phyloP scores from a whole-genome alignment of 768 basidiomycete species.

The Kwoniella dendrophila region DNA sequence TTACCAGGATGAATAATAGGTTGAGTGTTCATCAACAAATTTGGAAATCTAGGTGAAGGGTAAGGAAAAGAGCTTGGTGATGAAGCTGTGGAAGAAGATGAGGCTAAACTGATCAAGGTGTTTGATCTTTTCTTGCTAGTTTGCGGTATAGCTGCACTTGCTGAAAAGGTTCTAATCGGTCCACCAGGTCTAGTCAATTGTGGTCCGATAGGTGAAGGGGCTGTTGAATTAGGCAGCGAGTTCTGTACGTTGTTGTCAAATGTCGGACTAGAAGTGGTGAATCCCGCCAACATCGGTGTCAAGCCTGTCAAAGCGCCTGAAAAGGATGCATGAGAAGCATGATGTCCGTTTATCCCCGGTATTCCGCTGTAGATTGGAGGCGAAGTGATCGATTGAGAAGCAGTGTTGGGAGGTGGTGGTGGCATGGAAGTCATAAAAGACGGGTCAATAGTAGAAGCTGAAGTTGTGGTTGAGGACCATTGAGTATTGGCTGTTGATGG shows the following conservation, averaged over 20 bases:
- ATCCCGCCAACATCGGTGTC: slow-evolving; percentile 22
- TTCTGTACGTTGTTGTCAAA: slow-evolving; percentile 5
- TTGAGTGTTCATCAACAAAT: slow-evolving; percentile 7
- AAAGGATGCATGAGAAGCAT: slow-evolving; percentile 2
- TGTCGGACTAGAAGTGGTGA: slow-evolving; percentile 17
- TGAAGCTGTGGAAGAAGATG: slow-evolving; percentile 1
- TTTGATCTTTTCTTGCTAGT: slow-evolving; percentile 14
- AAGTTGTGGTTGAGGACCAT: slow-evolving; percentile 11
- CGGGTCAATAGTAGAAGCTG: slow-evolving; percentile 10
- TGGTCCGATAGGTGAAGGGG: background rate
- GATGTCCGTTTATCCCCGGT: slow-evolving; percentile 2
- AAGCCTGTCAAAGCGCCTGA: slow-evolving; percentile 17
- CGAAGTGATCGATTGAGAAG: slow-evolving; percentile 4
- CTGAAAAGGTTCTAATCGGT: slow-evolving; percentile 22
- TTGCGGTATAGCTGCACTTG: slow-evolving; percentile 11
- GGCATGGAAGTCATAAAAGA: slow-evolving; percentile 19
- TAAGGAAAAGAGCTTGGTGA: slow-evolving; percentile 14
- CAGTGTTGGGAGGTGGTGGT: slow-evolving; percentile 3
- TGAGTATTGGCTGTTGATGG: slow-evolving; percentile 12
- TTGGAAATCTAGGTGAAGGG: slow-evolving; percentile 17
- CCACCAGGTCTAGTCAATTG: slow-evolving; percentile 17
- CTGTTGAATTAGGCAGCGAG: background rate
- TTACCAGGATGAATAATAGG: background rate
- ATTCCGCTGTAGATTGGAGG: background rate
- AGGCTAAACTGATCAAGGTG: slow-evolving; percentile 11